A percentile compares a stretch with the other conserved stretches of the same genome.
Evolutionary conservation across 2,329 filamentous ascomycete species (phyloP).

Genomic region (Penicillium polonicum): DNA sequence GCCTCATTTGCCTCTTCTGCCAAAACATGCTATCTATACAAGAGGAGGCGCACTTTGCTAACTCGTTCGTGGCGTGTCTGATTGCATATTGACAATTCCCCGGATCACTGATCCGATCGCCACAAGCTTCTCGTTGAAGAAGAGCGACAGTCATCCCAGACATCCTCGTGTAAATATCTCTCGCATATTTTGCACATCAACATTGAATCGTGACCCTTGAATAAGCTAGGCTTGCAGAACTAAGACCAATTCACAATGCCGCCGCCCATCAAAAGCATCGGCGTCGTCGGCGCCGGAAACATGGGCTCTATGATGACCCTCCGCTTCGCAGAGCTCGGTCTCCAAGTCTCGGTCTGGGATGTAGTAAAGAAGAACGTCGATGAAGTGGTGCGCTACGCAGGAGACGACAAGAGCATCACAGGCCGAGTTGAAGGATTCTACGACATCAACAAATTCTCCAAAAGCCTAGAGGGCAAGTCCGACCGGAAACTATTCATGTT

Average conservation of each 20-base stretch:
- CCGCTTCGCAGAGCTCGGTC: conserved; percentile 40
- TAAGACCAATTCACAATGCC: conserved; percentile 19
- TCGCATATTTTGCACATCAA: background rate
- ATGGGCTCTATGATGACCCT: conserved; percentile 47
- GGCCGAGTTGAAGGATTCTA: conserved; percentile 37
- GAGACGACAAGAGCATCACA: conserved; percentile 25
- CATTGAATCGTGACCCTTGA: background rate
- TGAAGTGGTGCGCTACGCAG: conserved; percentile 27
- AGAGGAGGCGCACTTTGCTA: background rate
- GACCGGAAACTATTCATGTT: conserved; percentile 41
- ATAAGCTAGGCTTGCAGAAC: background rate
- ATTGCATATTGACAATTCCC: conserved; percentile 15
- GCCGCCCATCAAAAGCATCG: conserved; percentile 36
- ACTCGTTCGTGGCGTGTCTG: conserved; percentile 5
- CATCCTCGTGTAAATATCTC: background rate
- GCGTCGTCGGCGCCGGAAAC: conserved; percentile 42
- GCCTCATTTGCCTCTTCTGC: background rate
- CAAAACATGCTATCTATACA: background rate
- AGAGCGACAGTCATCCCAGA: background rate
- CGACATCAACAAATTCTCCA: conserved; percentile 37
- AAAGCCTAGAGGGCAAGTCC: conserved; percentile 33
- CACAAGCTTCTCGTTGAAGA: conserved; percentile 19
- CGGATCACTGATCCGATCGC: conserved; percentile 18
- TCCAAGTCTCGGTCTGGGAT: conserved; percentile 44
- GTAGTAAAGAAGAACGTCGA: conserved; percentile 36